Evolutionary conservation across 352 stramenopile species (phyloP), one percentile per base, ranked within the genome.

Genomic region (Phytophthora foliorum): DNA sequence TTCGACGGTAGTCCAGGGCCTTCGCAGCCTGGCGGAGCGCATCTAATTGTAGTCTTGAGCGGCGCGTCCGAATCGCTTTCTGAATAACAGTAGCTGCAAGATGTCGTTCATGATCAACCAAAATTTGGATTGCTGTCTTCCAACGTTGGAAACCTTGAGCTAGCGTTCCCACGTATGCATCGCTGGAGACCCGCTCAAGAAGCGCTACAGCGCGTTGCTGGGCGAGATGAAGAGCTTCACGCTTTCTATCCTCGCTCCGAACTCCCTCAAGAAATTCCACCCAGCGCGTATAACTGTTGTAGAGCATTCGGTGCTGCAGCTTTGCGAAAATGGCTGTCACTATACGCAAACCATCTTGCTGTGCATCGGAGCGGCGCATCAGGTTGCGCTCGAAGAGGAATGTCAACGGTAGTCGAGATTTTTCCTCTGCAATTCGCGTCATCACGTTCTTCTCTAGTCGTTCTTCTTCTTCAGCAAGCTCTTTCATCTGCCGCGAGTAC

Each of bases 311-410:
- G 17, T 88, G 68, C 67, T 94, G 86, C 2, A 94, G 68, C 61
- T 89, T 91, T 3, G 78, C 69, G 51, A 93, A 94, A 65, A 93
- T 90, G 3, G 59, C 56, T 0, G 83, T 81, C 57, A 93, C 90
- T 1, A 79, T 79, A 11, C 50, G 59, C 5, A 93, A 51, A 24
- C 82, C 77, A 44, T 90, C 77, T 46, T 88, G 63, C 22, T 72
- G 75, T 48, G 82, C 90, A 62, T 93, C 91, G 3, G 68, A 75
- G 8, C 75, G 73, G 10, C 52, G 63, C 32, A 88, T 75, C 19
- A 94, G 60, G 21, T 89, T 88, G 52, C 80, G 82, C 46, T 93
- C 84, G 31, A 94, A 94, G 52, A 94, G 78, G 52, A 93, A 93
- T 14, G 78, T 77, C 14, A 94, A 66, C 17, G 86, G 86, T 11